Evolutionary conservation across 768 basidiomycete species (phyloP), one percentile per base, ranked within the genome.

Genomic region (Tulasnella sp.): DNA sequence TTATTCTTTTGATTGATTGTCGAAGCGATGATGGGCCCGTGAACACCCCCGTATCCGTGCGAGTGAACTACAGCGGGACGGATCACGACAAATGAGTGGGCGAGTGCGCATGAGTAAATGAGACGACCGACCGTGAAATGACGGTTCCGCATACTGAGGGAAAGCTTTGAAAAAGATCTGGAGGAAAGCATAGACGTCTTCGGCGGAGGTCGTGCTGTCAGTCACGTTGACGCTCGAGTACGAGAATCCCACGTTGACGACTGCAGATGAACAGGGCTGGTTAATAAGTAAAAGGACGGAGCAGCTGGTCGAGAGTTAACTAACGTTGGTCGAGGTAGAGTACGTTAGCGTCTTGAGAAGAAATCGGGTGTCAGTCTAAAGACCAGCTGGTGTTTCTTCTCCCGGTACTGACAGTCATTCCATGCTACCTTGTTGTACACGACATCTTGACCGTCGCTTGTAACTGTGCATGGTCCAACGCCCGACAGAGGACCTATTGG

Each of bases 401-500:
- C n/a, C n/a, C n/a, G n/a, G n/a, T n/a, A 29, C 52, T 22, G 11
- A 59, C 52, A 59, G 22, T 82, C 83, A 76, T 89, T 98, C 95
- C 95, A 98, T 75, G 89, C 89, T 83, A 91, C 78, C 5, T 87
- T 85, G 81, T 98, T 97, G 78, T 78, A 77, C 1, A 86, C 88
- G 12, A 87, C 88, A 80, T 88, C 89, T 73, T 81, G 81, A 40
- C 93, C 93, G 0, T 88, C 83, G 47, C 92, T 81, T 26, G 84
- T 81, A 74, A 98, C 83, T 35, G 80, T 81, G 80, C 95, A 98
- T 0, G 96, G 95, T 0, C 95, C 96, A n/a, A 96, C 88, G 77
- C 97, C 95, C 76, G 95, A 92, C 14, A 98, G 83, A 26, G 96
- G 85, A 9, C 95, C 95, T 0, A 92, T 90, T 9, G 89, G 87